Evolutionary conservation across 2,329 filamentous ascomycete genomes (phyloP).

Genomic region (Trichoderma polysporum): DNA sequence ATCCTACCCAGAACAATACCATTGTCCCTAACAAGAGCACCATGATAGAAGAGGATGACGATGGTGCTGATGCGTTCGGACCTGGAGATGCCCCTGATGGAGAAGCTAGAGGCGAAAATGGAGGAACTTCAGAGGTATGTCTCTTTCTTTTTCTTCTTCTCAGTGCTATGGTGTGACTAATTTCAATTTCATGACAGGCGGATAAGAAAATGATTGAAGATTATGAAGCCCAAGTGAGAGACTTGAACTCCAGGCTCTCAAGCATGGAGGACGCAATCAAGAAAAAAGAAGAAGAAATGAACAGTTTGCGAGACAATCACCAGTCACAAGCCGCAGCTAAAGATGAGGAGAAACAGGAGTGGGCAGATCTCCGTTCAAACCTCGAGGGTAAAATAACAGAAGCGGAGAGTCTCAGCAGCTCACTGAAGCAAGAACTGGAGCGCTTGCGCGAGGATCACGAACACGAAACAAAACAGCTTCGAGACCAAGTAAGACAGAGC

Average conservation of each 20-base stretch:
- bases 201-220: conserved; percentile 74
- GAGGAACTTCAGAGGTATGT: conserved; percentile 41
- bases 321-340: conserved; percentile 51
- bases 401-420: conserved; percentile 74
- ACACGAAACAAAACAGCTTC: conserved; percentile 60
- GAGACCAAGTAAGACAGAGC: conserved; percentile 52
- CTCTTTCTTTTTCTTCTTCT: background rate
- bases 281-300: conserved; percentile 70
- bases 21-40: conserved; percentile 98
- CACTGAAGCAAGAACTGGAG: conserved; percentile 76
- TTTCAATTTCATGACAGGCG: conserved; percentile 41
- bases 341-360: conserved; percentile 68
- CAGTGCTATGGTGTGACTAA: background rate
- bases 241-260: conserved; percentile 72
- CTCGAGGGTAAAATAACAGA: conserved; percentile 74
- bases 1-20: conserved; percentile 84
- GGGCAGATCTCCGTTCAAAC: conserved; percentile 61
- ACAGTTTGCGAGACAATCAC: conserved; percentile 58
- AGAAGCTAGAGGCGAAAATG: conserved; percentile 31
- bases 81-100: conserved; percentile 30
- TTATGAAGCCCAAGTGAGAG: conserved; percentile 74
- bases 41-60: conserved; percentile 94
- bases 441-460: conserved; percentile 68
- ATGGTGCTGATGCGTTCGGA: conserved; percentile 63
- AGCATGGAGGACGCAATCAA: conserved; percentile 68